These are phyloP conservation scores for Aspergillus calidoustus DNA, from an alignment of 2,329 filamentous ascomycete species.

Conservation along the genomic window DNA sequence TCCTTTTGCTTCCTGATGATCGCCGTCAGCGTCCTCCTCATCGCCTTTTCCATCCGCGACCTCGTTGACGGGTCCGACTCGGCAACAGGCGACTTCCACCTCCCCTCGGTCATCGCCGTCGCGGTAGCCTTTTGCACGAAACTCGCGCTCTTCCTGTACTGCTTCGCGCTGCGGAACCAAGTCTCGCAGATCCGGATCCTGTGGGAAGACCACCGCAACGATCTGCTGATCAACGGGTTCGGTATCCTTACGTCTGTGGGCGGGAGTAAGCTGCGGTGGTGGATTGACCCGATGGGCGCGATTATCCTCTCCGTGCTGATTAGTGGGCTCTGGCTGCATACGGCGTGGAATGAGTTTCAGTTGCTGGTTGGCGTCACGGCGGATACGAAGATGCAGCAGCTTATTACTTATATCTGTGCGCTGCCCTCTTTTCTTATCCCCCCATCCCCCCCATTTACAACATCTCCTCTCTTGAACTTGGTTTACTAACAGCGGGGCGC, in stretches of 20 bases:
- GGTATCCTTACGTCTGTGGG: constrained; percentile 91
- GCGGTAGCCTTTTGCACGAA: constrained; percentile 84
- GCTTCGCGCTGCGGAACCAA: constrained; percentile 85
- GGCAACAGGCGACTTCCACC: constrained; percentile 69
- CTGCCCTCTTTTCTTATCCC: constrained; percentile 12
- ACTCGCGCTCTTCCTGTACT: constrained; percentile 82
- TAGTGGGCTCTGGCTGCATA: constrained; percentile 78
- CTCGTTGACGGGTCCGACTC: constrained; percentile 57
- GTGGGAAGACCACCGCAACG: constrained; percentile 97
- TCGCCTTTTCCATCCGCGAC: constrained; percentile 81
- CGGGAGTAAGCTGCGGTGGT: constrained; percentile 87
- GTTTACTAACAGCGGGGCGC: neutral
- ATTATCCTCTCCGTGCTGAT: constrained; percentile 81
- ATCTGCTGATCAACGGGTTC: constrained; percentile 94
- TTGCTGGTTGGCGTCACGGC: constrained; percentile 89
- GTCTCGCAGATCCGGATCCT: constrained; percentile 91
- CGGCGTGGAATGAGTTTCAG: constrained; percentile 87
- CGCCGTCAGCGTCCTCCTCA: constrained; percentile 86
- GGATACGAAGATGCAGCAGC: constrained; percentile 81
- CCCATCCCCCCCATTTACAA: neutral
- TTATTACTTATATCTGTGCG: constrained; percentile 90
- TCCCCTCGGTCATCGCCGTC: constrained; percentile 85
- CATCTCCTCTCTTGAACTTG: neutral
- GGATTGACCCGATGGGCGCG: constrained; percentile 92
- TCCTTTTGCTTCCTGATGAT: constrained; percentile 97